Percentiles rank a stretch among this genome's conserved stretches.
These are phyloP conservation scores for Narthecium ossifragum DNA, from an alignment of 106 monocot species.

Conservation along the genomic window DNA sequence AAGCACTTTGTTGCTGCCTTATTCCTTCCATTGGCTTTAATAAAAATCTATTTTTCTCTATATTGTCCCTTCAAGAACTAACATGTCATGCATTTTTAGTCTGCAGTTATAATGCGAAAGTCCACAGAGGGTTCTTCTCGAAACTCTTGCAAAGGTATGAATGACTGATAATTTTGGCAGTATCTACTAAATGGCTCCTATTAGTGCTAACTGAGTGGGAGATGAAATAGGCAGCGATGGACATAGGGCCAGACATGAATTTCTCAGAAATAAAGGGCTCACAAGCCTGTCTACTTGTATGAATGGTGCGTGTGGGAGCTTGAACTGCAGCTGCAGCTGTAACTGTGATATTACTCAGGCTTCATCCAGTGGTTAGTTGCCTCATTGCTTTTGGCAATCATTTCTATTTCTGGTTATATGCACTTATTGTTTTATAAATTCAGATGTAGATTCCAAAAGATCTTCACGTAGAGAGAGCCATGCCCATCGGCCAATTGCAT, in stretches of 20 bases:
- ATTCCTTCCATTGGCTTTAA: not conserved
- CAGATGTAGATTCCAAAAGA: constrained; percentile 25
- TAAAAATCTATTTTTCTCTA: not conserved
- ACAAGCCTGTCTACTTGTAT: constrained; percentile 2
- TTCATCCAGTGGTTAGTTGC: constrained; percentile 13
- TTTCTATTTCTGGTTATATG: not conserved
- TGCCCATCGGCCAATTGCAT: not conserved
- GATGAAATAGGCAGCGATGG: constrained; percentile 5
- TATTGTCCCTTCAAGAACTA: not conserved
- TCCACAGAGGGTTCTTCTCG: not conserved
- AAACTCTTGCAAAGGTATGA: constrained; percentile 15
- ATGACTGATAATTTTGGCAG: not conserved
- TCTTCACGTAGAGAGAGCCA: constrained; percentile 4
- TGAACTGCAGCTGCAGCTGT: not conserved
- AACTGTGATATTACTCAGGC: constrained; percentile 4
- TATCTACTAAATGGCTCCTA: not conserved
- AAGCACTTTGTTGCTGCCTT: not conserved
- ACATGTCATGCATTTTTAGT: constrained; percentile 11
- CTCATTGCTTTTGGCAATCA: not conserved
- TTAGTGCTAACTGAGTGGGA: constrained; percentile 3
- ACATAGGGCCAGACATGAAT: not conserved
- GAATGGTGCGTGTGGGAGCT: constrained; percentile 1
- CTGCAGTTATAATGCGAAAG: constrained; percentile 8
- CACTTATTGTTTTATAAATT: not conserved
- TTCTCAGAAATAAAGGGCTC: not conserved